Evolutionary conservation across 1,139 yeast genomes (phyloP), one percentile per base, ranked within the genome.

Genomic region (Eremothecium cymbalariae): DNA sequence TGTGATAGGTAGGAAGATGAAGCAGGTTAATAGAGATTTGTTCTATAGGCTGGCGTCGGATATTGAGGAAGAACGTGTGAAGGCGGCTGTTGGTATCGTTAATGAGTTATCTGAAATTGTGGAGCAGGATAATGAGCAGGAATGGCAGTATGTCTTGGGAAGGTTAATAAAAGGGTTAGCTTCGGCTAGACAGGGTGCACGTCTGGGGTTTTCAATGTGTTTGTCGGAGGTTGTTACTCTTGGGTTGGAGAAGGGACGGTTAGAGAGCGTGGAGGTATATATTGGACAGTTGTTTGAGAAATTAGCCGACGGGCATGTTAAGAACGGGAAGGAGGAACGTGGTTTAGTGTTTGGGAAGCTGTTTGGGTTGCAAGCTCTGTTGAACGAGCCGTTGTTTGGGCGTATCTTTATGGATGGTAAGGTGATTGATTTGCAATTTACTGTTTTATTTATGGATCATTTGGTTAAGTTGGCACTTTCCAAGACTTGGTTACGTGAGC

Each of bases 171-270:
- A 77, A 46, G 97, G 97, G 32, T 65, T 90, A 29, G 69, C 84
- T 7, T 81, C 95, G 8, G 72, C 86, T 13, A 72, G 93, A 51
- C 94, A 83, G 28, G 70, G 86, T 32, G 94, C 95, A 1, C 65
- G 96, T 38, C 62, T 83, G 27, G 98, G 98, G 2, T 88, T 81
- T 50, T 83, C 95, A 3, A 74, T 85, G 71, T 93, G 95, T 26
- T 63, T 90, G 30, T 75, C 90, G 1, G 97, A 90, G 56, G 65
- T 85, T 2, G 53, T 75, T 16, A 59, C 63, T 20, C 62, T 77
- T 15, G 67, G 79, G 15, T 42, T 58, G 13, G 47, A 55, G 3
- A 43, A 51, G n/a, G 42, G 35, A 2, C 35, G 39, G 3, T 63
- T 72, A 34, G 12, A 30, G 7, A 57, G 70, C n/a, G 51, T 65